Evolutionary conservation across 2,329 filamentous ascomycete genomes (phyloP).

Genomic region (Trichothecium sympodiale): DNA sequence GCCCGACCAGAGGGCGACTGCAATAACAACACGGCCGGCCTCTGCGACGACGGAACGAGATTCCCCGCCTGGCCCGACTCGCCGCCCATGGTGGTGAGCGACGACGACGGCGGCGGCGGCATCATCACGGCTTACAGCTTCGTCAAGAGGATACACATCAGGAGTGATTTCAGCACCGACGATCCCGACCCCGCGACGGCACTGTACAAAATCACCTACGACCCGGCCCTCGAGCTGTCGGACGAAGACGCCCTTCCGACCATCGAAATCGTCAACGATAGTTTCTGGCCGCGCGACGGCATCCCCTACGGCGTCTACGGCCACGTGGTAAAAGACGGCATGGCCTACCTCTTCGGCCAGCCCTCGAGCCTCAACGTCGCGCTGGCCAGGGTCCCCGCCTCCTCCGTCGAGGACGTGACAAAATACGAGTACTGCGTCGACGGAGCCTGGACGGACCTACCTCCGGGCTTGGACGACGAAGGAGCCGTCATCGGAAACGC

Average conservation of each 20-base stretch:
- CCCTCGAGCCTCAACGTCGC: conserved; percentile 7
- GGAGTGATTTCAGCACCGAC: conserved; percentile 1
- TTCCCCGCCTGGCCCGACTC: conserved; percentile 9
- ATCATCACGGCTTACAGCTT: conserved; percentile 9
- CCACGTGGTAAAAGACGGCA: conserved; percentile 8
- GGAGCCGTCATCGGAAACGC: conserved; percentile 8
- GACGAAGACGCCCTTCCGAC: conserved; percentile 6
- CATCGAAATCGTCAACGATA: conserved; percentile 5
- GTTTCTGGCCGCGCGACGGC: conserved; percentile 8
- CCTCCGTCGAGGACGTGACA: conserved; percentile 8
- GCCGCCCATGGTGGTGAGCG: conserved; percentile 7
- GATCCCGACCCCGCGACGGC: conserved; percentile 4
- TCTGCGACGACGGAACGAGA: conserved; percentile 6
- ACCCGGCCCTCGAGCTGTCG: conserved; percentile 1
- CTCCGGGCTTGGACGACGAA: conserved; percentile 6
- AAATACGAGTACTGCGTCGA: conserved; percentile 11
- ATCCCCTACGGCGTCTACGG: conserved; percentile 9
- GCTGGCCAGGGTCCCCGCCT: conserved; percentile 9
- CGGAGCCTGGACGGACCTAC: conserved; percentile 7
- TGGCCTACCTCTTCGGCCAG: conserved; percentile 11
- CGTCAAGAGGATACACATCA: conserved; percentile 5
- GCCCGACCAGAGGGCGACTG: not conserved
- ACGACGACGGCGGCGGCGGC: conserved; percentile 2
- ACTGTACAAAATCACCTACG: conserved; percentile 9
- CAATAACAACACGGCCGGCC: conserved; percentile 7